Evolutionary conservation across 1,139 yeast genomes (phyloP), one percentile per base, ranked within the genome.

Genomic region (Saccharomyces hybrid): DNA sequence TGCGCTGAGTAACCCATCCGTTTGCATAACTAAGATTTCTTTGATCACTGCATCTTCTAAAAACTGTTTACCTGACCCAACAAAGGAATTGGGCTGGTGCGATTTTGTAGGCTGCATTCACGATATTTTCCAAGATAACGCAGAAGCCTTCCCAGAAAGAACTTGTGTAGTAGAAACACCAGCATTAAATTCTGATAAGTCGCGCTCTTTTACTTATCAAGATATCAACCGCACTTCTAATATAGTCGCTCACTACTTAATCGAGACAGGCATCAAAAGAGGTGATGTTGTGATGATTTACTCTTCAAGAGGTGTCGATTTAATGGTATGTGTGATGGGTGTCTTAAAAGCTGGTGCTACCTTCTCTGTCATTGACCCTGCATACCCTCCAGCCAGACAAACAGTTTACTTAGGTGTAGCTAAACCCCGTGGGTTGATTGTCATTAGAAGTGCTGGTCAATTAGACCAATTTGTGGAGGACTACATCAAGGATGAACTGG

Each of bases 231-330:
- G 88, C 69, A 93, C 97, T 2, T 90, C 98, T n/a, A 93, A 95
- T 65, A 79, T 90, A 32, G 90, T 93, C 16, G 98, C 97, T 47
- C 95, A 93, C 70, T 87, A 88, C 65, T 79, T 93, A 65, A 84
- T 88, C 58, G 74, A 80, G 47, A 81, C 87, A 2, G 98, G 99
- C 9, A 85, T 93, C 65, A 78, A 81, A 61, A 79, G 86, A 64
- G 99, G 98, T 51, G 98, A 93, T 69, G 90, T 93, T 27, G 98
- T 93, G 25, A 91, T 90, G 95, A 91, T 95, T 59, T 93, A 95
- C 70, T 97, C 99, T 31, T 88, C 93, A 66, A 84, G 99, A 73
- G 97, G 98, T 61, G 99, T 93, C 9, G 99, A 93, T 69, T 78
- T 93, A 62, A 89, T 93, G 81, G 88, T 93, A 51, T 96, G 98